Percentiles rank a stretch among this genome's conserved stretches.
Conservation (phyloP, 1,284 basidiomycete genomes). For the Ganoderma meredithae region DNA sequence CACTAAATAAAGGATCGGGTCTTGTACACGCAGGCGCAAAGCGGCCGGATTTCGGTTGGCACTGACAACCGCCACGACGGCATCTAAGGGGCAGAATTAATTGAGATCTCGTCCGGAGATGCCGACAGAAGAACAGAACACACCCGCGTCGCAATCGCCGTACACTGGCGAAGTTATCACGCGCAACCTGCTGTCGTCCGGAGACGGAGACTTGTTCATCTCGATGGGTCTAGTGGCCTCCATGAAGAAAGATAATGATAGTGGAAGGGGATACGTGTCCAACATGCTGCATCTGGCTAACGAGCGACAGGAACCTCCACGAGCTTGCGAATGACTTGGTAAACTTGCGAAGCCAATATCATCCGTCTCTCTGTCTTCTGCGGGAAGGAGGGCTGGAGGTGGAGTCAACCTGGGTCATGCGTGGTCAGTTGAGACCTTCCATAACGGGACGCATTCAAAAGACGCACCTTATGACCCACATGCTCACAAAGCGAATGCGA, state of each 20-base stretch:
- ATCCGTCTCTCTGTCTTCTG: not conserved
- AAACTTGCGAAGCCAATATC: too few species aligned
- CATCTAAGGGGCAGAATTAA: not conserved
- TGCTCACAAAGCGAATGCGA: not conserved
- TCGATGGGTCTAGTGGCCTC: not conserved
- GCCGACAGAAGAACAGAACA: not conserved
- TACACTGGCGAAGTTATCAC: not conserved
- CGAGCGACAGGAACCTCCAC: not conserved
- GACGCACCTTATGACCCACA: not conserved
- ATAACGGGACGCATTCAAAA: not conserved
- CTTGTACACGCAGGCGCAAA: not conserved
- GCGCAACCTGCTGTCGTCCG: not conserved
- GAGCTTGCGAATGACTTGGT: constrained; percentile 1
- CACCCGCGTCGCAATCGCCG: not conserved
- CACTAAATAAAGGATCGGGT: not conserved
- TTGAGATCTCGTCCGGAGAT: not conserved
- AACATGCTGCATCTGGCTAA: constrained; percentile 2
- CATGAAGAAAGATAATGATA: constrained; percentile 1
- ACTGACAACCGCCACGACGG: not conserved
- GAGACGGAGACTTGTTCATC: not conserved
- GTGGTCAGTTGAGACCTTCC: constrained; percentile 3
- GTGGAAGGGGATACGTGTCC: constrained; percentile 2
- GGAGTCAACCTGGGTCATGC: not conserved
- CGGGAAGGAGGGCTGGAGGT: not conserved
- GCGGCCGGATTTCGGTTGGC: not conserved